A percentile compares a stretch with the other conserved stretches of the same genome.
phyloP scores from a whole-genome alignment of 1,284 basidiomycete species.

The Ustilago crameri region DNA sequence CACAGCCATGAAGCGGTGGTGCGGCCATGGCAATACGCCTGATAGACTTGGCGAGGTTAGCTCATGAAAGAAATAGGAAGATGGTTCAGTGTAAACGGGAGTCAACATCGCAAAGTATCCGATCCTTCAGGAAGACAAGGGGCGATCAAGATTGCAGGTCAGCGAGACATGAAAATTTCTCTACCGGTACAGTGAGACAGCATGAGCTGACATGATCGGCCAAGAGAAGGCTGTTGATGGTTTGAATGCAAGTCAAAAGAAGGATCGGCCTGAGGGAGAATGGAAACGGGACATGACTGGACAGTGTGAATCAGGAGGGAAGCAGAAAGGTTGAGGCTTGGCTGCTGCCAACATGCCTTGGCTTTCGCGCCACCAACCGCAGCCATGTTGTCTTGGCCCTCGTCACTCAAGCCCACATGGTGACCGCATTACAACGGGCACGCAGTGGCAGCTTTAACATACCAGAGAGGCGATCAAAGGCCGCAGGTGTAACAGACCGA shows the following conservation, averaged over 20 bases:
- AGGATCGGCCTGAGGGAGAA: constrained; percentile 3
- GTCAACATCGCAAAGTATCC: neutral
- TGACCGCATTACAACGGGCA: too few species aligned
- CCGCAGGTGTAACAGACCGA: too few species aligned
- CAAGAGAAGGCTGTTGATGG: neutral
- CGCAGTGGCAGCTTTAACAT: too few species aligned
- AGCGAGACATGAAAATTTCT: neutral
- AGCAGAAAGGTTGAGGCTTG: neutral
- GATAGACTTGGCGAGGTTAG: too few species aligned
- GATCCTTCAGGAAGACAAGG: neutral
- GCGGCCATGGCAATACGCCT: too few species aligned
- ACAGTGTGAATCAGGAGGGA: too few species aligned
- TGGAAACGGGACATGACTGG: too few species aligned
- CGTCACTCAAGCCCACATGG: constrained; percentile 2
- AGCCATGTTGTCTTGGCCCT: neutral
- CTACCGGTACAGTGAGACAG: neutral
- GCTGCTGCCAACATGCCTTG: constrained; percentile 29
- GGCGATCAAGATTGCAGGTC: neutral
- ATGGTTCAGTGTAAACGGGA: too few species aligned
- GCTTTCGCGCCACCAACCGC: constrained; percentile 16
- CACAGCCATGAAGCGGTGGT: too few species aligned
- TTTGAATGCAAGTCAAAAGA: neutral
- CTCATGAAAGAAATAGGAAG: too few species aligned
- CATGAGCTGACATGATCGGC: neutral
- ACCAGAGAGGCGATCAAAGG: too few species aligned